Conservation (phyloP, 176 grass and related monocot genomes). For the maize (Zea mays) region DNA sequence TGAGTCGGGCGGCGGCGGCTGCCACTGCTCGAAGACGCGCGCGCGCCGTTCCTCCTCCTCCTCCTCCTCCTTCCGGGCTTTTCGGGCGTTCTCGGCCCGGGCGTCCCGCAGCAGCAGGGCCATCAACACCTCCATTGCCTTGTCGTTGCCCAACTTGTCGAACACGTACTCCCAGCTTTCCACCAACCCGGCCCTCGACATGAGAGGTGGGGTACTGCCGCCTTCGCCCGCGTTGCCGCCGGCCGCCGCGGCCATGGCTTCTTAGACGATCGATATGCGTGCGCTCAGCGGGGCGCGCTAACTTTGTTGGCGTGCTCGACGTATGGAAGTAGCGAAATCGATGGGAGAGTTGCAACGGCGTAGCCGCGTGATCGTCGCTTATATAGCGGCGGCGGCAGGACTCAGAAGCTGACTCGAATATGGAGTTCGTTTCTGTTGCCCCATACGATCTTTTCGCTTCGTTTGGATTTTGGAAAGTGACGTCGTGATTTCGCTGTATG, state of each 20-base stretch:
- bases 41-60: not conserved
- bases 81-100: not conserved
- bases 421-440: no score
- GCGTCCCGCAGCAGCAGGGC: not conserved
- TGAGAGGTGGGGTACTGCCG: not conserved
- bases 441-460: no score
- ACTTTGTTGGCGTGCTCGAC: not conserved
- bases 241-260: no score
- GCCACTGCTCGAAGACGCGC: constrained; percentile 1
- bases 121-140: not conserved
- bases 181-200: not conserved
- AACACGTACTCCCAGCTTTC: not conserved
- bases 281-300: no score
- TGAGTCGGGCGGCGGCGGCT: not conserved
- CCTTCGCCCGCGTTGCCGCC: not conserved
- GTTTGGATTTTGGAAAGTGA: no score
- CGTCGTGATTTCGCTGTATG: no score
- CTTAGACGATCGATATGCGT: not conserved
- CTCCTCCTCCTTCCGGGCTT: no score
- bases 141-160: not conserved
- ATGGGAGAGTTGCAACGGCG: no score
- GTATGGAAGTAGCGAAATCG: no score
- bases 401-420: no score
- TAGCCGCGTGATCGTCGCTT: no score
- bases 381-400: no score